phyloP scores from a whole-genome alignment of 1,139 yeast genomes.

The Suhomyces guaymorum region DNA sequence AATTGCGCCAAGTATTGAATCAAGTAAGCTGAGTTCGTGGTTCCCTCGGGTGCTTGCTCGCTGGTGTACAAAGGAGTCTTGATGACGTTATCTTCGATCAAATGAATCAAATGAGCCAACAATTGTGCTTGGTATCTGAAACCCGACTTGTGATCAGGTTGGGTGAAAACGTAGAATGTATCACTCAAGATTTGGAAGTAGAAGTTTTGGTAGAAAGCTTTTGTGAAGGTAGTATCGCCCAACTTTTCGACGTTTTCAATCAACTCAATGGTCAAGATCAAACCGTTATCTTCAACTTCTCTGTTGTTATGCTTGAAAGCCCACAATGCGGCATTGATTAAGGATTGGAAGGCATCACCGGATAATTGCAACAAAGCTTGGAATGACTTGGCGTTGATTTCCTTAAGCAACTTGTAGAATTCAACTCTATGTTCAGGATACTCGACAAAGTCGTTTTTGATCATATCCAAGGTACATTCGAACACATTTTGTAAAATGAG shows the following conservation, averaged over 20 bases:
- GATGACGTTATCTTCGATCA: slow-evolving; percentile 77
- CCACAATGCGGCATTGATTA: slow-evolving; percentile 94
- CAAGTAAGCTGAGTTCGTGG: slow-evolving; percentile 75
- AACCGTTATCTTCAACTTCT: slow-evolving; percentile 91
- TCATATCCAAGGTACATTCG: slow-evolving; percentile 93
- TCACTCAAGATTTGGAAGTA: slow-evolving; percentile 89
- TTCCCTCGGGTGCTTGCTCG: slow-evolving; percentile 80
- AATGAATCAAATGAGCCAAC: slow-evolving; percentile 77
- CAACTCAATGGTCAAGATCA: slow-evolving; percentile 77
- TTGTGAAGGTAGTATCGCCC: slow-evolving; percentile 75
- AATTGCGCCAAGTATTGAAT: slow-evolving; percentile 81
- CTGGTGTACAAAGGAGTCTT: slow-evolving; percentile 72
- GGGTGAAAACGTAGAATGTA: slow-evolving; percentile 90
- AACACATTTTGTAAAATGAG: slow-evolving; percentile 86
- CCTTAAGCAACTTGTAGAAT: slow-evolving; percentile 84
- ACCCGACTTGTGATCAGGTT: slow-evolving; percentile 97
- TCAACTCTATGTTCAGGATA: slow-evolving; percentile 98
- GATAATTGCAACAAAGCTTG: slow-evolving; percentile 85
- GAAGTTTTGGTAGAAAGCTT: slow-evolving; percentile 84
- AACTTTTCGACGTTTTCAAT: slow-evolving; percentile 79
- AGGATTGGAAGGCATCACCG: slow-evolving; percentile 87
- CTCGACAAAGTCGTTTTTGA: slow-evolving; percentile 90
- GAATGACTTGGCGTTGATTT: slow-evolving; percentile 83
- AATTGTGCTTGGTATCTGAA: slow-evolving; percentile 86
- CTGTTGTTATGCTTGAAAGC: slow-evolving; percentile 96